These are phyloP conservation scores for Zygosaccharomyces pseudobailii DNA, from an alignment of 1,139 yeast species.

Conservation along the genomic window DNA sequence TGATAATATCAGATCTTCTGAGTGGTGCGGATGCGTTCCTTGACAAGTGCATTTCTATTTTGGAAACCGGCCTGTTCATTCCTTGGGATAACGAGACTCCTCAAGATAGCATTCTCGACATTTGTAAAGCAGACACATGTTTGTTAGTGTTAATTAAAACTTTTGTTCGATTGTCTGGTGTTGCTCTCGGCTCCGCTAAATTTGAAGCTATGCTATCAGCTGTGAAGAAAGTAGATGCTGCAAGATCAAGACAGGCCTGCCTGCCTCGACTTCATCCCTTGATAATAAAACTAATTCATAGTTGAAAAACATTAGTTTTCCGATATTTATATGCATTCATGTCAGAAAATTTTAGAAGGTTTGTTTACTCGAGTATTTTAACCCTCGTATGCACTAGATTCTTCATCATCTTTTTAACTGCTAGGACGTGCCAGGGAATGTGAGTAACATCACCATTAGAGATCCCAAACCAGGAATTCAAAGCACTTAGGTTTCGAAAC, in stretches of 20 bases:
- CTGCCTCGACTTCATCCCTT: constrained; percentile 1
- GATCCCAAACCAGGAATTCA: constrained; percentile 41
- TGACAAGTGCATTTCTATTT: constrained; percentile 7
- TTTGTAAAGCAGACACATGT: constrained; percentile 18
- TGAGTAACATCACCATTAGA: constrained; percentile 37
- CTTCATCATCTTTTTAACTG: constrained; percentile 63
- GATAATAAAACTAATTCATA: neutral
- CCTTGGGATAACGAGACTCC: constrained; percentile 1
- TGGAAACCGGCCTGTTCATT: constrained; percentile 11
- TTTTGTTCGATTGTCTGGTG: constrained; percentile 4
- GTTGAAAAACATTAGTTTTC: neutral
- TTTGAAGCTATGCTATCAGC: neutral
- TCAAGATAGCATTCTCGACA: constrained; percentile 3
- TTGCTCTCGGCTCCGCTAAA: neutral
- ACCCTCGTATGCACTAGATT: constrained; percentile 41
- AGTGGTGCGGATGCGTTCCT: constrained; percentile 9
- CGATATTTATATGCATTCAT: neutral
- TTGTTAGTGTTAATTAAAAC: constrained; percentile 11
- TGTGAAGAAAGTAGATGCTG: neutral
- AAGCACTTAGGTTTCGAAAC: constrained; percentile 58
- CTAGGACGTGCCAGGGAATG: constrained; percentile 81
- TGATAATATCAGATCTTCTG: constrained; percentile 2
- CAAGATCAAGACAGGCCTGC: constrained; percentile 1
- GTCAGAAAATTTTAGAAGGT: neutral
- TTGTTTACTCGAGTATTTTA: constrained; percentile 11